Evolutionary conservation across 176 grass and related monocot genomes (phyloP).

Genomic region (Thalia dealbata): DNA sequence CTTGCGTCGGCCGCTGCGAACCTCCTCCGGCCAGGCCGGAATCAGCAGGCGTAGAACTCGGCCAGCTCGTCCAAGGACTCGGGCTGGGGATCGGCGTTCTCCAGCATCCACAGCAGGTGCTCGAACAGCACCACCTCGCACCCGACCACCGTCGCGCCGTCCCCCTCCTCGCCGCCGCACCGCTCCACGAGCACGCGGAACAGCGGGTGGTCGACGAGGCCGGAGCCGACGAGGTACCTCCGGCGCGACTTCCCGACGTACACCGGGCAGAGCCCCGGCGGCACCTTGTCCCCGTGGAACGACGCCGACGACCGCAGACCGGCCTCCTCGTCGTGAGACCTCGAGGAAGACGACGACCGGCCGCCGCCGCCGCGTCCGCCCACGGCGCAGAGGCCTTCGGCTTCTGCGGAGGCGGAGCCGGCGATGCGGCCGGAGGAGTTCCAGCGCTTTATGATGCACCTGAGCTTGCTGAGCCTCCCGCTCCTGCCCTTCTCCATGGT

Average conservation of each 20-base stretch:
- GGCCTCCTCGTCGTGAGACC: constrained; percentile 23
- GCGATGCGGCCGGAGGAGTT: constrained; percentile 61
- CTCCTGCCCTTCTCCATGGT: constrained; percentile 45
- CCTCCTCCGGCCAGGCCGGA: too few relatives aligned
- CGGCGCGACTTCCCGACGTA: constrained; percentile 87
- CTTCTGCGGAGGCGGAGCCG: constrained; percentile 25
- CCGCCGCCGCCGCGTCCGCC: too few relatives aligned
- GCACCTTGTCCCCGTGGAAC: constrained; percentile 61
- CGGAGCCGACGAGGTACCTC: constrained; percentile 70
- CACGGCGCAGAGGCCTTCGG: not conserved
- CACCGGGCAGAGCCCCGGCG: constrained; percentile 56
- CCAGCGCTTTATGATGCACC: constrained; percentile 91
- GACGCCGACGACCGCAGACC: constrained; percentile 40
- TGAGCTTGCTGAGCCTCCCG: constrained; percentile 64
- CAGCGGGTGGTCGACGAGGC: constrained; percentile 66
- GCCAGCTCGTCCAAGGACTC: constrained; percentile 86
- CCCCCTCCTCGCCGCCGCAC: constrained; percentile 3
- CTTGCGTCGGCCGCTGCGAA: too few relatives aligned
- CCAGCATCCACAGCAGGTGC: constrained; percentile 95
- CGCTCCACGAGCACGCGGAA: constrained; percentile 39
- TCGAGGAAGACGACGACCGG: constrained; percentile 11
- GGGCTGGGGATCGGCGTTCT: constrained; percentile 79
- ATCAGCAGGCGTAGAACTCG: constrained; percentile 57
- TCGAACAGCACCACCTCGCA: constrained; percentile 98
- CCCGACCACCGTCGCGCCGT: constrained; percentile 27